A percentile compares a stretch with the other conserved stretches of the same genome.
phyloP scores from a whole-genome alignment of 441 rosid species.

The Corymbia citriodora region DNA sequence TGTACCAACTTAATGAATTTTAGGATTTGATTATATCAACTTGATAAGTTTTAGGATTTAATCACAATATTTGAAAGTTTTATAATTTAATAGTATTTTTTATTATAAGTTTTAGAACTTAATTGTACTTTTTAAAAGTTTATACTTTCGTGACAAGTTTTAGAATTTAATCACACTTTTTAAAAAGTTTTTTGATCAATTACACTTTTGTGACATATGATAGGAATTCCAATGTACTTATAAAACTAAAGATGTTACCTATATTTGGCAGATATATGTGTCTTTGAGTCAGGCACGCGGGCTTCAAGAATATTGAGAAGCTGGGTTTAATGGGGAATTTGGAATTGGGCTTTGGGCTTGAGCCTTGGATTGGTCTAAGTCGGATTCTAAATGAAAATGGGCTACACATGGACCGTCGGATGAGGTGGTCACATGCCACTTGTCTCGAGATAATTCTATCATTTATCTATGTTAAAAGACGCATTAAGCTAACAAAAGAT shows the following conservation, averaged over 20 bases:
- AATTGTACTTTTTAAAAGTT: too few relatives aligned
- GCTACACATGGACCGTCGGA: not conserved
- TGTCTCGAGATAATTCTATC: not conserved
- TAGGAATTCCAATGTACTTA: too few relatives aligned
- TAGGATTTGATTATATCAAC: too few relatives aligned
- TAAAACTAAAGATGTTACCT: not conserved
- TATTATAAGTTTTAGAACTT: too few relatives aligned
- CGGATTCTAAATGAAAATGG: not conserved
- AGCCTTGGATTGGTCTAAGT: not conserved
- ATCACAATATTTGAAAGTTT: too few relatives aligned
- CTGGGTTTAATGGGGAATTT: not conserved
- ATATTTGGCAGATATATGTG: not conserved
- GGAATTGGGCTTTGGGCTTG: not conserved
- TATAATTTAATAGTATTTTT: too few relatives aligned
- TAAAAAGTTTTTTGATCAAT: too few relatives aligned
- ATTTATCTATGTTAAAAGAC: not conserved
- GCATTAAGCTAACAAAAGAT: not conserved
- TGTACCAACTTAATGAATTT: too few relatives aligned
- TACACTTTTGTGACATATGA: too few relatives aligned
- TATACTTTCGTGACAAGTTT: too few relatives aligned
- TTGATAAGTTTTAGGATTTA: too few relatives aligned
- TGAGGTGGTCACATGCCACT: not conserved
- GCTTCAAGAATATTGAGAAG: not conserved
- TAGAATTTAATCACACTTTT: too few relatives aligned
- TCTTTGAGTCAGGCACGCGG: fast-evolving